Base-by-base conservation (phyloP, 1,139 yeast species). In the Blastobotrys arbuscula region DNA sequence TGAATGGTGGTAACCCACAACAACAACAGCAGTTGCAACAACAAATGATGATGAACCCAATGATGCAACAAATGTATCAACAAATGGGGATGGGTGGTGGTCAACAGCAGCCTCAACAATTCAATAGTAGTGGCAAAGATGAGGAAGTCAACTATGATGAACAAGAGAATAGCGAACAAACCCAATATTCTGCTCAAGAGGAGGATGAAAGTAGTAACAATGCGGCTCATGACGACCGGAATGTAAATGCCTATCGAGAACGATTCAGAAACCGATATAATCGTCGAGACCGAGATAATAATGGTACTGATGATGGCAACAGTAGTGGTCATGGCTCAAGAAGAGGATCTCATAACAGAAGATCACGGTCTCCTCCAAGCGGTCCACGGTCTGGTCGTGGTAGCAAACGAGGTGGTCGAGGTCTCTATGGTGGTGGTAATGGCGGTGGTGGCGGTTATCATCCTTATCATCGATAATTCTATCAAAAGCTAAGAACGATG, bases 321-420 rank as follows among this genome's bases (percentile, higher is more conserved):
- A 41, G 21, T 24, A 41, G 42, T 20, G 47, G 47, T 30, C 28
- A 21, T 31, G 33, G 41, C 26, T 30, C 40, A 43, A 35, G 51
- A 37, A 35, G 45, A 9, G 41, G 31, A 23, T 37, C 43, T n/a
- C 37, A 39, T 41, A 38, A 31, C 30, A 53, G 64, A 39, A 55
- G 62, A 15, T 61, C 65, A 13, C 53, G 62, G 18, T 61, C 65
- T 3, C 65, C 65, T 7, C 60, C 65, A 12, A 50, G 56, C 4
- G 61, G 66, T 1, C 60, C 63, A 6, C 53, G 65, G 24, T 57
- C 65, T 9, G 59, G 62, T 10, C 47, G 64, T 42, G 60, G 63
- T 19, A 55, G 58, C 34, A 49, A 54, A 30, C 60, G 67, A 35
- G 56, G 63, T 7, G 57, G 57, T 30, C 43, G 55, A 31, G 51